These are phyloP conservation scores for Pleurotus tuber-regium DNA, from an alignment of 768 basidiomycete genomes.

Conservation along the genomic window DNA sequence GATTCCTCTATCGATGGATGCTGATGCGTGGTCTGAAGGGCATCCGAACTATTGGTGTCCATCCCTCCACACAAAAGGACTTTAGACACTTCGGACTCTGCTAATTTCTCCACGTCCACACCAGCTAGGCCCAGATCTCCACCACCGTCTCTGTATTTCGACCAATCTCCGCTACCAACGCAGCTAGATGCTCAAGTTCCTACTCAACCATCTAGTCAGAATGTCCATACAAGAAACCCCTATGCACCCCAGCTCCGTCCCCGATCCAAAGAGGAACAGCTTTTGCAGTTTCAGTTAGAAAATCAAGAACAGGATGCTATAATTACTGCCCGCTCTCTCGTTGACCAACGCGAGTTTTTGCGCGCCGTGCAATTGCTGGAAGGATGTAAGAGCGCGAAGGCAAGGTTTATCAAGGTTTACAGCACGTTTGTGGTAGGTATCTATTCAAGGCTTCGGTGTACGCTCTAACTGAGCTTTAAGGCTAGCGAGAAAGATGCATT, in stretches of 20 bases:
- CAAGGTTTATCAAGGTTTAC: slow-evolving; percentile 76
- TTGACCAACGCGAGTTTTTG: slow-evolving; percentile 75
- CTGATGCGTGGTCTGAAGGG: slow-evolving; percentile 42
- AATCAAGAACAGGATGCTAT: slow-evolving; percentile 70
- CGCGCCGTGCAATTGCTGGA: slow-evolving; percentile 67
- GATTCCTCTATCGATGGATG: slow-evolving; percentile 13
- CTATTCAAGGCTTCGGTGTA: slow-evolving; percentile 6
- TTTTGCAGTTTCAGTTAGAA: slow-evolving; percentile 47
- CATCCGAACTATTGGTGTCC: slow-evolving; percentile 71
- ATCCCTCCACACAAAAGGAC: slow-evolving; percentile 47
- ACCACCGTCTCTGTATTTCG: slow-evolving; percentile 35
- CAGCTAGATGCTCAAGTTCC: slow-evolving; percentile 28
- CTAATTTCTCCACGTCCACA: slow-evolving; percentile 56
- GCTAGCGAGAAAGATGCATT: slow-evolving; percentile 80
- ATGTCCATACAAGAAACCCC: slow-evolving; percentile 26
- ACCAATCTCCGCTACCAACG: slow-evolving; percentile 30
- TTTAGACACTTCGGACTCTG: slow-evolving; percentile 17
- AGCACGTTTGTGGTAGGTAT: slow-evolving; percentile 79
- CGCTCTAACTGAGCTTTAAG: slow-evolving; percentile 35
- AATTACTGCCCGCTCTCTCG: slow-evolving; percentile 66
- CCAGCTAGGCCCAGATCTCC: slow-evolving; percentile 49
- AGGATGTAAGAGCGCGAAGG: slow-evolving; percentile 66
- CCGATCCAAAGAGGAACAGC: slow-evolving; percentile 30
- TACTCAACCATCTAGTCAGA: slow-evolving; percentile 17
- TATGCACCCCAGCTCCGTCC: slow-evolving; percentile 32